Percentiles rank a stretch among this genome's conserved stretches.
phyloP scores from a whole-genome alignment of 257 asterid species.

The Mentha longifolia region DNA sequence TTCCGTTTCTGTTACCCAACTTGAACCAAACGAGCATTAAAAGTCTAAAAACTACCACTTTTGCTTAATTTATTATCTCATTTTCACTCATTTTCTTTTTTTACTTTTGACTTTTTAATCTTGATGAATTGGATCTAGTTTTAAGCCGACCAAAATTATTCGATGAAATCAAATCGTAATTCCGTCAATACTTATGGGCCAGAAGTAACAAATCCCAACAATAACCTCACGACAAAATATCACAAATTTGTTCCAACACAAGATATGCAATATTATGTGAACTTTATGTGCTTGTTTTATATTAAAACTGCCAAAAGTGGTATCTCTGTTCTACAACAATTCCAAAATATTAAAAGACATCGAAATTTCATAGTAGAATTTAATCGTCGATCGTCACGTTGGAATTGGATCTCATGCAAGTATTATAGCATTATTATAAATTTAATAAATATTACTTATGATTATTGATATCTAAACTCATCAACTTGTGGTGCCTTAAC shows the following conservation, averaged over 20 bases:
- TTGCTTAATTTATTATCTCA: not conserved
- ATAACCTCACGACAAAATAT: slow-evolving; percentile 18
- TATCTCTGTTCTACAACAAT: not conserved
- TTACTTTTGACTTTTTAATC: not conserved
- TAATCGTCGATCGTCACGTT: no score
- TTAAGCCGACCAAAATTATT: slow-evolving; percentile 26
- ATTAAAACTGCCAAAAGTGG: not conserved
- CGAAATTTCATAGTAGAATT: no score
- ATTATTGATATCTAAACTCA: no score
- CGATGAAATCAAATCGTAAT: slow-evolving; percentile 31
- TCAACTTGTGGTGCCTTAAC: not conserved
- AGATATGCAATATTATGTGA: not conserved
- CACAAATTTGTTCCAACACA: slow-evolving; percentile 19
- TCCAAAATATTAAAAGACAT: not conserved
- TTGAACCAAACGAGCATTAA: no score
- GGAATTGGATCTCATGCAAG: no score
- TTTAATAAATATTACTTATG: no score
- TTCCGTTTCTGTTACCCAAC: no score
- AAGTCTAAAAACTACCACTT: no score
- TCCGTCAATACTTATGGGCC: slow-evolving; percentile 33
- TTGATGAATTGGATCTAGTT: slow-evolving; percentile 10
- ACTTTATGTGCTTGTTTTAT: slow-evolving; percentile 28
- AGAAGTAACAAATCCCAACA: slow-evolving; percentile 10
- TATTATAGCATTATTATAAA: no score
- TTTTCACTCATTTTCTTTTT: not conserved